A percentile compares a stretch with the other conserved stretches of the same genome.
Evolutionary conservation across 2,329 filamentous ascomycete species (phyloP).

Genomic region (Incumbomyces delicatus): DNA sequence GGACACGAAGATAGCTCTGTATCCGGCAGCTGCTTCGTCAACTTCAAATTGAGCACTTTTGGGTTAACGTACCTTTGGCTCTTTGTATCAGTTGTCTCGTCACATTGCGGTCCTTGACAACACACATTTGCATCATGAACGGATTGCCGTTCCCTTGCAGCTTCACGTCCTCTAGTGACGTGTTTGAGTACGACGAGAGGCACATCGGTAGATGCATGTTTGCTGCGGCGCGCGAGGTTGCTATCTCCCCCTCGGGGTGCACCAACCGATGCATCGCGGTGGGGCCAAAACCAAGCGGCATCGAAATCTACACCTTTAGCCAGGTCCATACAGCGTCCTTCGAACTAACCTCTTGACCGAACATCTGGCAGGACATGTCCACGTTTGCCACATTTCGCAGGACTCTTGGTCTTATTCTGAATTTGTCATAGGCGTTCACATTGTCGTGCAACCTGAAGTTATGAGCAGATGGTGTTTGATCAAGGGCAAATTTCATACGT

Average conservation of each 20-base stretch:
- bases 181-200: slow-evolving; percentile 39
- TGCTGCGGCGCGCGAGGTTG: slow-evolving; percentile 39
- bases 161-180: slow-evolving; percentile 37
- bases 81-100: slow-evolving; percentile 33
- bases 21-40: slow-evolving; percentile 33
- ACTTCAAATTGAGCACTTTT: background rate
- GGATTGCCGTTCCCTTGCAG: slow-evolving; percentile 30
- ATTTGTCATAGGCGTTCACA: slow-evolving; percentile 42
- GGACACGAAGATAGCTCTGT: slow-evolving; percentile 46
- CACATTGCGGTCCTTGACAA: slow-evolving; percentile 40
- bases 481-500: slow-evolving; percentile 27
- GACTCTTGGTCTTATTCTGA: slow-evolving; percentile 35
- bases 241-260: slow-evolving; percentile 44
- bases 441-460: slow-evolving; percentile 34
- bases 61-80: slow-evolving; percentile 31
- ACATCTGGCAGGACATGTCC: slow-evolving; percentile 34
- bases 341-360: slow-evolving; percentile 28
- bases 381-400: slow-evolving; percentile 28
- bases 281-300: slow-evolving; percentile 47
- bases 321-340: background rate
- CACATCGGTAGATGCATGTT: slow-evolving; percentile 37
- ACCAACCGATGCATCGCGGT: slow-evolving; percentile 46
- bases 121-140: slow-evolving; percentile 47
- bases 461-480: background rate
- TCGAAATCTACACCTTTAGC: slow-evolving; percentile 21